Evolutionary conservation across 208 protist species (phyloP).

Genomic region (Trypanosoma cruzi): DNA sequence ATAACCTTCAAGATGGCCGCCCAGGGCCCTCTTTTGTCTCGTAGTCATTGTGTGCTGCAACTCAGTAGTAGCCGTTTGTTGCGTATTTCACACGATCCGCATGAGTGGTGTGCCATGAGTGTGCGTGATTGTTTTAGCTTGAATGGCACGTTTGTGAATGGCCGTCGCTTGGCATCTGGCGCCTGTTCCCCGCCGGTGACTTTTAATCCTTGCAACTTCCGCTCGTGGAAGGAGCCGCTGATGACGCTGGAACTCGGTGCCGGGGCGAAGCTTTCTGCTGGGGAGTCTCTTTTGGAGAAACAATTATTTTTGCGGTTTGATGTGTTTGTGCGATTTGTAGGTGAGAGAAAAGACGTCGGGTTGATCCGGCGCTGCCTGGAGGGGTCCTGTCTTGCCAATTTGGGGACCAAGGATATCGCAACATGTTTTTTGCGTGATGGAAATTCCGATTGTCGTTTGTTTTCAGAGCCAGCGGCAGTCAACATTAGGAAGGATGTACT

Average conservation of each 20-base stretch:
- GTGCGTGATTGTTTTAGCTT: conserved; percentile 36
- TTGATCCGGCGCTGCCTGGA: conserved; percentile 8
- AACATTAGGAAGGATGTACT: background rate
- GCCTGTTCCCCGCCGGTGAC: conserved; percentile 6
- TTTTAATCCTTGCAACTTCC: conserved; percentile 19
- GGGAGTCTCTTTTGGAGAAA: conserved; percentile 23
- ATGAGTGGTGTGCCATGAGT: conserved; percentile 28
- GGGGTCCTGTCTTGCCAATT: background rate
- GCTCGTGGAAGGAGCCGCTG: conserved; percentile 20
- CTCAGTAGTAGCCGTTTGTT: conserved; percentile 5
- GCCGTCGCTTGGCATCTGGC: conserved; percentile 22
- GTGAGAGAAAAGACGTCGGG: conserved; percentile 5
- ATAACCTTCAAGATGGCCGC: conserved; percentile 26
- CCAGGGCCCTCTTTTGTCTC: conserved; percentile 39
- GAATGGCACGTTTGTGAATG: conserved; percentile 48
- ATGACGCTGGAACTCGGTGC: conserved; percentile 40
- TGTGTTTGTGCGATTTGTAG: conserved; percentile 31
- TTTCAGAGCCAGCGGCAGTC: background rate
- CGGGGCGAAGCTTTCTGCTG: conserved; percentile 22
- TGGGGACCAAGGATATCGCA: background rate
- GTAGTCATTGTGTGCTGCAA: conserved; percentile 38
- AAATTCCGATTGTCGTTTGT: background rate
- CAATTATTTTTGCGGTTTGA: conserved; percentile 35
- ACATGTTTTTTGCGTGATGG: background rate
- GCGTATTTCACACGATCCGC: background rate